Evolutionary conservation across 805 yeast genomes (phyloP), one percentile per base, ranked within the genome.

Genomic region (Phaffomyces thermotolerans): DNA sequence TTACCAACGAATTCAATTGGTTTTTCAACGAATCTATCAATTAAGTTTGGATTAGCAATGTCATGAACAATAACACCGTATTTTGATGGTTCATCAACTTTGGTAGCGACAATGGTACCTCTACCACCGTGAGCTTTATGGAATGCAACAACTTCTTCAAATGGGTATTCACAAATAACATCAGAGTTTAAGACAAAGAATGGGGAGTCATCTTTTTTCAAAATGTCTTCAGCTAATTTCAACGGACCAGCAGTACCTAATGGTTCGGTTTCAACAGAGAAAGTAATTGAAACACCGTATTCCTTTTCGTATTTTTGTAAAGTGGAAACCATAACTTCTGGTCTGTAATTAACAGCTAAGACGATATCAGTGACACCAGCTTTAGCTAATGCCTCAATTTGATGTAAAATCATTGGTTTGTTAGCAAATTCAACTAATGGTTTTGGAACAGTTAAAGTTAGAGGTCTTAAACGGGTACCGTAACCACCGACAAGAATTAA

Each of bases 341-440:
- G 99, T 70, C 96, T 84, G 81, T 93, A 93, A 81, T 93, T 93
- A 58, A 93, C 99, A 50, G 99, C 99, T 58, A 93, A 73, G 37
- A 93, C 99, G 59, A 93, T 90, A 69, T 93, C 99, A 48, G 96
- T 93, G 66, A 93, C 97, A 65, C 99, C 99, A 57, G 99, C 99
- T 51, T 81, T 81, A 50, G 98, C 96, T 52, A 93, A 76, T 42
- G 99, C 96, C 74, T 93, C 97, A 65, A 93, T 89, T 75, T 93
- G 99, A 69, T 93, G 99, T 59, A 88, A 75, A 60, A 93, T 93
- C 99, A 93, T 93, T 62, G 99, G 98, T 74, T 91, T 86, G 86
- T 93, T 93, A 67, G 86, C 99, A 63, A 93, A 93, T 73, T 91
- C 98, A 53, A 90, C 97, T 69, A 90, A 76, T 41, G 98, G 98